Evolutionary conservation across 2,329 filamentous ascomycete genomes (phyloP).

Genomic region (Pseudogymnoascus sp.): DNA sequence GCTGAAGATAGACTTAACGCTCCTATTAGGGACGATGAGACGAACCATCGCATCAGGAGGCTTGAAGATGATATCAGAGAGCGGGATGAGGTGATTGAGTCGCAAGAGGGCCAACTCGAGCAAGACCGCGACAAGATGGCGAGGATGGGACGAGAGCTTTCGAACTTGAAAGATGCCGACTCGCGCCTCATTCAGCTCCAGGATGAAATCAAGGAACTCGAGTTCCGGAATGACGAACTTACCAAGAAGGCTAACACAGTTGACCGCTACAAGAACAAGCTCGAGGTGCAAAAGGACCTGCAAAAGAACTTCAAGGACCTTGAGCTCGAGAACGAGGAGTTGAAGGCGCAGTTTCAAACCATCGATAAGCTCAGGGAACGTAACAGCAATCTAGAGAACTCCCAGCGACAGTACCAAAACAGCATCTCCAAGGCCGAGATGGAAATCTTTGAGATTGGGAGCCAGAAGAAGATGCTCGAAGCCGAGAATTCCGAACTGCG

Average conservation of each 20-base stretch:
- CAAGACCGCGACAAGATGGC: slow-evolving; percentile 38
- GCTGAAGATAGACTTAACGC: slow-evolving; percentile 36
- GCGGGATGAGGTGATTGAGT: slow-evolving; percentile 64
- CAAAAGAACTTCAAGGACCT: slow-evolving; percentile 50
- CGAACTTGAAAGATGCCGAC: slow-evolving; percentile 38
- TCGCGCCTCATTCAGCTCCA: slow-evolving; percentile 45
- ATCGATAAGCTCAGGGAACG: slow-evolving; percentile 25
- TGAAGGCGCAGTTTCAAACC: slow-evolving; percentile 40
- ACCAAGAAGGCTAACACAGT: slow-evolving; percentile 57
- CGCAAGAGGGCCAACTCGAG: slow-evolving; percentile 60
- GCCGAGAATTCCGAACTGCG: slow-evolving; percentile 33
- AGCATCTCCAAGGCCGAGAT: slow-evolving; percentile 29
- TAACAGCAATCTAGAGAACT: slow-evolving; percentile 28
- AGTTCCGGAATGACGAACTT: slow-evolving; percentile 50
- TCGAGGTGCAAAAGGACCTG: slow-evolving; percentile 48
- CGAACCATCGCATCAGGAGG: slow-evolving; percentile 44
- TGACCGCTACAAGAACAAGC: slow-evolving; percentile 56
- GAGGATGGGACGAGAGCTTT: slow-evolving; percentile 42
- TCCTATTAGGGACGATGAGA: slow-evolving; percentile 45
- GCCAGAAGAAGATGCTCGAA: slow-evolving; percentile 40
- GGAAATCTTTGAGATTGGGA: slow-evolving; percentile 28
- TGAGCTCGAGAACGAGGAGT: slow-evolving; percentile 47
- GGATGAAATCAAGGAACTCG: slow-evolving; percentile 54
- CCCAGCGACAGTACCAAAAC: slow-evolving; percentile 32
- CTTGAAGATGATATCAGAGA: slow-evolving; percentile 54